These are phyloP conservation scores for Serendipita indica DNA, from an alignment of 768 basidiomycete genomes.

Conservation along the genomic window DNA sequence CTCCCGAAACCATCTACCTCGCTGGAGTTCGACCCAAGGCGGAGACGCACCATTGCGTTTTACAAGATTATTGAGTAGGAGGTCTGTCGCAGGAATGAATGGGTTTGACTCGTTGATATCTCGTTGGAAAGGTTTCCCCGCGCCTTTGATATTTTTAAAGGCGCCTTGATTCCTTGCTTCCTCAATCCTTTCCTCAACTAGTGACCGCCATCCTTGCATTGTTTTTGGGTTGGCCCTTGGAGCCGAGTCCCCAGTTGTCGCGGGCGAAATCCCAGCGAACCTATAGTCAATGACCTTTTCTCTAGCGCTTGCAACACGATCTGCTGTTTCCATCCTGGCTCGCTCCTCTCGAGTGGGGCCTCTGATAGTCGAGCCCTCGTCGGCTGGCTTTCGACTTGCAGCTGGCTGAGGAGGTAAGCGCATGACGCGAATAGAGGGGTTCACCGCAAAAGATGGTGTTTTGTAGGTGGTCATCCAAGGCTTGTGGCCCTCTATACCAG, in stretches of 20 bases:
- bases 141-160: conserved; percentile 59
- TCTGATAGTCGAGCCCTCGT: conserved; percentile 25
- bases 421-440: conserved; percentile 15
- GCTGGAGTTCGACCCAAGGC: conserved; percentile 75
- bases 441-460: conserved; percentile 20
- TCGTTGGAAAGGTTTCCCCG: conserved; percentile 36
- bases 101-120: conserved; percentile 39
- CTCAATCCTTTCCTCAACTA: conserved; percentile 72
- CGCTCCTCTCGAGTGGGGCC: conserved; percentile 25
- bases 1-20: conserved; percentile 29
- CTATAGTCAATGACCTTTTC: conserved; percentile 68
- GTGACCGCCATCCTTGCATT: conserved; percentile 57
- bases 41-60: conserved; percentile 70
- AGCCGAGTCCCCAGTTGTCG: conserved; percentile 13
- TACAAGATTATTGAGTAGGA: conserved; percentile 73
- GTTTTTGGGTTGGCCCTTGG: conserved; percentile 39
- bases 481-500: conserved; percentile 32
- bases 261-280: conserved; percentile 35
- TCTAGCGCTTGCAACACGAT: conserved; percentile 43
- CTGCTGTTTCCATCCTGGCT: conserved; percentile 39
- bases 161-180: conserved; percentile 35
- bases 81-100: conserved; percentile 62
- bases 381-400: conserved; percentile 26
- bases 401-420: neutral
- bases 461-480: conserved; percentile 62